Conservation (phyloP, 257 asterid genomes). For the Nicotiana otophora region DNA sequence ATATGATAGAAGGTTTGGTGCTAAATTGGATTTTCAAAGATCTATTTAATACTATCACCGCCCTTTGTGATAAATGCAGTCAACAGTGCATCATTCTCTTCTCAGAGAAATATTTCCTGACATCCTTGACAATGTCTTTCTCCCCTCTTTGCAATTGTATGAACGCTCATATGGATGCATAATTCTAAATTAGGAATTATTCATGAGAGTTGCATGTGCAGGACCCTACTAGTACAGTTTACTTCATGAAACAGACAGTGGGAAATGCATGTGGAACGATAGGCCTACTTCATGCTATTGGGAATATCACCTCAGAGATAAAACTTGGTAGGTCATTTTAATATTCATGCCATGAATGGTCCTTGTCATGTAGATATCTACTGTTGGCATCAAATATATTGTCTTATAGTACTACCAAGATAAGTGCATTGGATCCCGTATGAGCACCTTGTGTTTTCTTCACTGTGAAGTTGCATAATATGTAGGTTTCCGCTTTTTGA, state of each 20-base stretch:
- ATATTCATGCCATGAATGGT: neutral
- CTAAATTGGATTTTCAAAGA: neutral
- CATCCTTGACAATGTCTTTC: neutral
- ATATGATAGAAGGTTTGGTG: neutral
- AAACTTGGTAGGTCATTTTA: constrained; percentile 56
- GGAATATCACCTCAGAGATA: constrained; percentile 80
- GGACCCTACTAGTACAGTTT: constrained; percentile 57
- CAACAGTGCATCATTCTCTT: neutral
- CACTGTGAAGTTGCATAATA: neutral
- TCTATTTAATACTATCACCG: neutral
- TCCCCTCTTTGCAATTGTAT: neutral
- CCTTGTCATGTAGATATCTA: neutral
- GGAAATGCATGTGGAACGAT: constrained; percentile 98
- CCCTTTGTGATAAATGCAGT: neutral
- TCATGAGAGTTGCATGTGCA: constrained; percentile 20
- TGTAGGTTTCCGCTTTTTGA: neutral
- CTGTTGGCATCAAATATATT: neutral
- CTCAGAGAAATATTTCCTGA: neutral
- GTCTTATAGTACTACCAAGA: neutral
- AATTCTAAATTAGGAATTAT: neutral
- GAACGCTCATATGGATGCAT: neutral
- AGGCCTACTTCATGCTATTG: constrained; percentile 97
- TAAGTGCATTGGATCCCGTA: neutral
- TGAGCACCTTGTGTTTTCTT: neutral
- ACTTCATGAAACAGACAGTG: constrained; percentile 94